phyloP scores from a whole-genome alignment of 2,329 filamentous ascomycete species.

The Penicillium hesseltinei region DNA sequence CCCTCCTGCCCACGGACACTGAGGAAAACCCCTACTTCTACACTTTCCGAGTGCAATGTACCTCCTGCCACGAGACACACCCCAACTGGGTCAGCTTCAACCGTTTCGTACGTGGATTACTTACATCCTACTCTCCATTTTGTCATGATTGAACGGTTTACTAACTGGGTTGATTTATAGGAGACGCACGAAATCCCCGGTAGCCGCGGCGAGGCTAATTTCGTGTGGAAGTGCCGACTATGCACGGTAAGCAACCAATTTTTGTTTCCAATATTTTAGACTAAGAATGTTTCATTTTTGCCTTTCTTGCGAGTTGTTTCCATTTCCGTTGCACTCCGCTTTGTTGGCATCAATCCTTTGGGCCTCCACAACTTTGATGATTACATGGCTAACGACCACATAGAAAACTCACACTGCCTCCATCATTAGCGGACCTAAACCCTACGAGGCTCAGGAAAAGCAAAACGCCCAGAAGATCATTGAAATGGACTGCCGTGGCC shows the following conservation, averaged over 20 bases:
- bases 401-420: slow-evolving; percentile 64
- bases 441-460: slow-evolving; percentile 56
- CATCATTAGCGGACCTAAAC: slow-evolving; percentile 69
- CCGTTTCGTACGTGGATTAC: slow-evolving; percentile 68
- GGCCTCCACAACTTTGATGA: neutral
- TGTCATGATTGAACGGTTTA: neutral
- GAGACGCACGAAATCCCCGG: slow-evolving; percentile 88
- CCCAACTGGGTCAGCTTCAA: slow-evolving; percentile 82
- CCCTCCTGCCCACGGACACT: slow-evolving; percentile 80
- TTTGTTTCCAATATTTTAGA: neutral
- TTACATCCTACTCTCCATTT: neutral
- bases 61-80: slow-evolving; percentile 90
- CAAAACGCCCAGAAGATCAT: slow-evolving; percentile 76
- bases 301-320: neutral
- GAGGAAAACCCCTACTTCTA: slow-evolving; percentile 86
- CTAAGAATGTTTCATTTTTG: neutral
- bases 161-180: slow-evolving; percentile 46
- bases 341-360: neutral
- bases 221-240: slow-evolving; percentile 99
- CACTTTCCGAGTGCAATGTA: slow-evolving; percentile 97
- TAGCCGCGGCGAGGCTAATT: slow-evolving; percentile 93
- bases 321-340: neutral
- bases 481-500: slow-evolving; percentile 87
- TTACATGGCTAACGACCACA: slow-evolving; percentile 4
- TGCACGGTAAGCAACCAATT: slow-evolving; percentile 68